Base-by-base conservation (phyloP, 225 moss, liverwort and hornwort species). In the Lunularia cruciata region DNA sequence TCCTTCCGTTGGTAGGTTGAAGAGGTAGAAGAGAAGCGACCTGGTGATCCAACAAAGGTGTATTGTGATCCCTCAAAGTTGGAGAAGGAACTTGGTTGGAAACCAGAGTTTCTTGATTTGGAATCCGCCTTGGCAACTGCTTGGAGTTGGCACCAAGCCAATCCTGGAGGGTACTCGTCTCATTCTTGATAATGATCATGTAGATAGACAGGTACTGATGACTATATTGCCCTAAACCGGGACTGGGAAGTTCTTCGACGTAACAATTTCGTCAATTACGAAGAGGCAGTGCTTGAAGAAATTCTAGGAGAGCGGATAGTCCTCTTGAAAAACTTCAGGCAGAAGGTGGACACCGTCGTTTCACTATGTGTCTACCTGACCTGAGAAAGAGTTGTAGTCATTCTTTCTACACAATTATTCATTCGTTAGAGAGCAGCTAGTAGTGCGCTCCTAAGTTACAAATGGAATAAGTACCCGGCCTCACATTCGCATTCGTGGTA, bases 91-190 rank as follows among this genome's bases (percentile, higher is more conserved):
- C 45, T 66, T 22, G 68, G 60, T 60, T 75, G 75, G 75, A 75
- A 75, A 38, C 67, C 75, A 22, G 33, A 36, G 18, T 75, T 57
- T 30, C 30, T 36, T 39, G 48, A 75, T 57, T 49, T 75, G 33
- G 68, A 75, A 49, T 67, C 56, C 32, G 58, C 68, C 3, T 67
- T 75, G 31, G 57, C 68, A 56, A 75, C 75, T 45, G 68, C 75
- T 57, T 75, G 75, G 75, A 58, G 68, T 47, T 75, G 75, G 75
- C 68, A 75, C 32, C 67, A 69, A 40, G 75, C 68, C 20, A 43
- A 75, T 18, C 75, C 68, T 8, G 35, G 48, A 35, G 75, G 75
- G 36, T 75, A 69, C 30, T 68, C 68, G 3, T 68, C 52, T 23
- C 33, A 33, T 10, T 53, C 47, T 46, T 65, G 31, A 47, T 23